Evolutionary conservation across 2,329 filamentous ascomycete species (phyloP).

Genomic region (Penicillium hesseltinei): DNA sequence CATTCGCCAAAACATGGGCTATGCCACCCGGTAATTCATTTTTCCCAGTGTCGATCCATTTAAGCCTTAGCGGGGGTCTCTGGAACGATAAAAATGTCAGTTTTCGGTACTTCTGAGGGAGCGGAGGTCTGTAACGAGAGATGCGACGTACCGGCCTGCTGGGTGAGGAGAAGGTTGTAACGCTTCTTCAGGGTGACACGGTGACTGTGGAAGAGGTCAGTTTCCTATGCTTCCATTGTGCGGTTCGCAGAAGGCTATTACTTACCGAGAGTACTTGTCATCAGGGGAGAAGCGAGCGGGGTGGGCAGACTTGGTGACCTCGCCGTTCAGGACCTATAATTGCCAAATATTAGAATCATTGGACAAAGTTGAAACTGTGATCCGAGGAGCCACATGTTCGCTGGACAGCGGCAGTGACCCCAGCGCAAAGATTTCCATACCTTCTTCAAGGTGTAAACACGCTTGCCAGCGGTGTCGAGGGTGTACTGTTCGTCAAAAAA

Average conservation of each 20-base stretch:
- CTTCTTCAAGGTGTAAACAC: slow-evolving; percentile 94
- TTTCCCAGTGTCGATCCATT: slow-evolving; percentile 21
- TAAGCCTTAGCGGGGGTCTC: slow-evolving; percentile 36
- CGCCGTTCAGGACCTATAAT: slow-evolving; percentile 57
- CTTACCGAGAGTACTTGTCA: slow-evolving; percentile 87
- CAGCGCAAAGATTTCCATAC: neutral
- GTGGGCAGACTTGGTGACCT: slow-evolving; percentile 94
- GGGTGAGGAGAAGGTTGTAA: slow-evolving; percentile 82
- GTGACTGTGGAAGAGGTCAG: slow-evolving; percentile 57
- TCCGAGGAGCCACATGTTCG: slow-evolving; percentile 28
- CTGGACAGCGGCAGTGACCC: neutral
- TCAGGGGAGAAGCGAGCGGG: slow-evolving; percentile 96
- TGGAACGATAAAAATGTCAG: slow-evolving; percentile 18
- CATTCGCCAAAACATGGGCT: slow-evolving; percentile 38
- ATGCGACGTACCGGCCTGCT: slow-evolving; percentile 57
- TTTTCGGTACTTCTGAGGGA: neutral
- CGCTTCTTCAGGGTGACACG: slow-evolving; percentile 92
- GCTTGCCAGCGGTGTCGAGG: slow-evolving; percentile 76
- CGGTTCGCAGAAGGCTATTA: neutral
- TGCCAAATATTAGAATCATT: slow-evolving; percentile 9
- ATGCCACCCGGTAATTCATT: slow-evolving; percentile 28
- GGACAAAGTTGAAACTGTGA: neutral
- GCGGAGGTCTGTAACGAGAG: neutral
- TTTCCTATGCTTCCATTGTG: neutral
- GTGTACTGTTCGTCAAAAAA: slow-evolving; percentile 61